A percentile compares a stretch with the other conserved stretches of the same genome.
phyloP scores from a whole-genome alignment of 2,329 filamentous ascomycete genomes.

The Rosellinia necatrix region DNA sequence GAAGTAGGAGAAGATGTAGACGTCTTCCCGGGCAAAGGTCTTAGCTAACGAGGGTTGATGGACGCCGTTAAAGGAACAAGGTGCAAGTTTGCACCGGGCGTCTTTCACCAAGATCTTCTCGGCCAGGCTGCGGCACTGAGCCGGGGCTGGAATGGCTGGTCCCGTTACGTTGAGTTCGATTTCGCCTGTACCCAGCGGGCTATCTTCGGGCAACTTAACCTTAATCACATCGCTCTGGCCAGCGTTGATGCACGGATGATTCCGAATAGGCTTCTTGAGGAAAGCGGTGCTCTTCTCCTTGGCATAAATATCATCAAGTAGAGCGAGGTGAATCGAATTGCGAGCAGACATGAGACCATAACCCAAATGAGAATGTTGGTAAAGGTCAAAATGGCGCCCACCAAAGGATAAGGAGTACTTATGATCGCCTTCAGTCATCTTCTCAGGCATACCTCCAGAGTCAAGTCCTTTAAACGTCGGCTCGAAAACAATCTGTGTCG shows the following conservation, averaged over 20 bases:
- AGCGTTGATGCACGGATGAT: conserved; percentile 71
- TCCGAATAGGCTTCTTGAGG: conserved; percentile 41
- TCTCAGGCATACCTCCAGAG: conserved; percentile 81
- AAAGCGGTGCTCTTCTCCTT: conserved; percentile 56
- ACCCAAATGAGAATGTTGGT: conserved; percentile 97
- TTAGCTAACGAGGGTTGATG: conserved; percentile 91
- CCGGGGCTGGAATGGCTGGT: conserved; percentile 72
- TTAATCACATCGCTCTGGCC: conserved; percentile 76
- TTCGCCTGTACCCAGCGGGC: conserved; percentile 64
- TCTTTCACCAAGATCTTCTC: conserved; percentile 93
- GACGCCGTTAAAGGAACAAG: conserved; percentile 98
- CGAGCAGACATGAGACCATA: conserved; percentile 97
- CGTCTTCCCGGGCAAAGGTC: conserved; percentile 88
- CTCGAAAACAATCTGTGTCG: conserved; percentile 98
- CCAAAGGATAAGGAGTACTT: conserved; percentile 93
- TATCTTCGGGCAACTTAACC: conserved; percentile 69
- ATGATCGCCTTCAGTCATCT: conserved; percentile 87
- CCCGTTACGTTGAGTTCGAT: conserved; percentile 86
- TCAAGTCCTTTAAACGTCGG: conserved; percentile 81
- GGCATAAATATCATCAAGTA: conserved; percentile 73
- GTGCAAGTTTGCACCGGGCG: conserved; percentile 75
- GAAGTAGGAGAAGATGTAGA: conserved; percentile 98
- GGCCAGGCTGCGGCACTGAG: conserved; percentile 86
- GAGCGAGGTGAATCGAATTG: conserved; percentile 76
- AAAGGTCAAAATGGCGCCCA: conserved; percentile 86